These are phyloP conservation scores for Magnusiomyces suaveolens DNA, from an alignment of 1,139 yeast species.

Conservation along the genomic window DNA sequence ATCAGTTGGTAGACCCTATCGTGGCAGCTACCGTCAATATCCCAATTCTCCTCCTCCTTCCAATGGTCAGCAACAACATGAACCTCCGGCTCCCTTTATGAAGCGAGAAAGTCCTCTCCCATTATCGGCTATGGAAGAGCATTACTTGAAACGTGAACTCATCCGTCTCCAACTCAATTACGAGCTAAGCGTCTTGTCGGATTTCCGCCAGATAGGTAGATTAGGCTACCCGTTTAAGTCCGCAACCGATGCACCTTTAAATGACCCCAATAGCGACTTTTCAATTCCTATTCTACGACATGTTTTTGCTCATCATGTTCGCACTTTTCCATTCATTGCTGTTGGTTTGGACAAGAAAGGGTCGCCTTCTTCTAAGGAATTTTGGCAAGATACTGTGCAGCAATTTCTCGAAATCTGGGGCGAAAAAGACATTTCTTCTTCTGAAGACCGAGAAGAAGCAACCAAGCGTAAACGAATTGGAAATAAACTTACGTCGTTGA, in stretches of 20 bases:
- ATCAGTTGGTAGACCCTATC: not conserved
- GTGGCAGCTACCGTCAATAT: not conserved
- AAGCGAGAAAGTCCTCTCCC: slow-evolving; percentile 6
- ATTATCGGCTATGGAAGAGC: slow-evolving; percentile 48
- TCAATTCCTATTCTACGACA: slow-evolving; percentile 57
- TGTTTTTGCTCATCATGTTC: slow-evolving; percentile 51
- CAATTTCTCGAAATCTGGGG: slow-evolving; percentile 72
- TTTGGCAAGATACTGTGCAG: slow-evolving; percentile 76
- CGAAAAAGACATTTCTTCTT: slow-evolving; percentile 54
- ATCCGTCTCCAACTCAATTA: slow-evolving; percentile 49
- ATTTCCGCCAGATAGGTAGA: slow-evolving; percentile 48
- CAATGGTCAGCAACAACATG: not conserved
- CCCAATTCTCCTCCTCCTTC: not conserved
- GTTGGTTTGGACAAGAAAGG: slow-evolving; percentile 40
- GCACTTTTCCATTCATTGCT: slow-evolving; percentile 62
- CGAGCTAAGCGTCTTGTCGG: slow-evolving; percentile 53
- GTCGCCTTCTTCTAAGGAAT: slow-evolving; percentile 27
- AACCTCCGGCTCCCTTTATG: not conserved
- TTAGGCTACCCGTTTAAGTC: slow-evolving; percentile 65
- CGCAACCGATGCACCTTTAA: not conserved
- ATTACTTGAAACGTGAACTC: slow-evolving; percentile 73
- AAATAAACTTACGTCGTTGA: slow-evolving; percentile 48
- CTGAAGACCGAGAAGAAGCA: slow-evolving; percentile 60
- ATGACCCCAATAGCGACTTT: slow-evolving; percentile 5
- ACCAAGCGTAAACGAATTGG: slow-evolving; percentile 65